These are phyloP conservation scores for Kwoniella europaea DNA, from an alignment of 768 basidiomycete genomes.

Conservation along the genomic window DNA sequence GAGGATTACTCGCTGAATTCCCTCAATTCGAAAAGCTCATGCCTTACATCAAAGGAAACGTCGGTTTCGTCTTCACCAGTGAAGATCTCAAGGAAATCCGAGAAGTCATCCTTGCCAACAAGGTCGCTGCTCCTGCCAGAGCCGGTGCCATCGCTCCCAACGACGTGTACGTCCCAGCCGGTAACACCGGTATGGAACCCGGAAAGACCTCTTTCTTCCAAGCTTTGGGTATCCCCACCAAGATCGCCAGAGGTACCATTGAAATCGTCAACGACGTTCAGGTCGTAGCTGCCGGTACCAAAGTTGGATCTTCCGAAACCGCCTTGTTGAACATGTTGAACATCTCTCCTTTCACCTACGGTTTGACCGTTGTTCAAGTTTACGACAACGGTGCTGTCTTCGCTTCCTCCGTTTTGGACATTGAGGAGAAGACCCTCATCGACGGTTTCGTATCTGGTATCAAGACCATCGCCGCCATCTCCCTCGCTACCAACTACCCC, in stretches of 20 bases:
- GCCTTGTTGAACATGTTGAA: slow-evolving; percentile 99
- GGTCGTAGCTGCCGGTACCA: slow-evolving; percentile 87
- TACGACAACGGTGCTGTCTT: slow-evolving; percentile 93
- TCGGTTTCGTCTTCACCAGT: slow-evolving; percentile 97
- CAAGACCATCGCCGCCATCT: slow-evolving; percentile 94
- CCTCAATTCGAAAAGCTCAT: slow-evolving; percentile 97
- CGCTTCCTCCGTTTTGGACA: slow-evolving; percentile 85
- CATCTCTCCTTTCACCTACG: slow-evolving; percentile 99
- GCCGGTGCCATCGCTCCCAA: slow-evolving; percentile 93
- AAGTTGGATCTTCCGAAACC: slow-evolving; percentile 96
- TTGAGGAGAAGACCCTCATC: slow-evolving; percentile 87
- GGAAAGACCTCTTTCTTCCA: slow-evolving; percentile 99
- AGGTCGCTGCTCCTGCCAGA: slow-evolving; percentile 97
- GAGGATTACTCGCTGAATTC: slow-evolving; percentile 82
- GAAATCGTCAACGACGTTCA: slow-evolving; percentile 98
- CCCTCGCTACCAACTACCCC: slow-evolving; percentile 93
- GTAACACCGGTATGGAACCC: slow-evolving; percentile 99
- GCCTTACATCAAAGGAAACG: slow-evolving; percentile 94
- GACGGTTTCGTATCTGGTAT: slow-evolving; percentile 90
- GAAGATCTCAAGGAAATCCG: slow-evolving; percentile 93
- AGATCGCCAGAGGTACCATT: slow-evolving; percentile 99
- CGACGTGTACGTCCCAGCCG: slow-evolving; percentile 88
- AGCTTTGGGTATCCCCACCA: slow-evolving; percentile 98
- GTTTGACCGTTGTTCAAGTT: slow-evolving; percentile 97
- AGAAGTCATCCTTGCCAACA: slow-evolving; percentile 91